Percentiles rank a stretch among this genome's conserved stretches.
These are phyloP conservation scores for Neurospora sp. DNA, from an alignment of 495 filamentous ascomycete species.

Conservation along the genomic window DNA sequence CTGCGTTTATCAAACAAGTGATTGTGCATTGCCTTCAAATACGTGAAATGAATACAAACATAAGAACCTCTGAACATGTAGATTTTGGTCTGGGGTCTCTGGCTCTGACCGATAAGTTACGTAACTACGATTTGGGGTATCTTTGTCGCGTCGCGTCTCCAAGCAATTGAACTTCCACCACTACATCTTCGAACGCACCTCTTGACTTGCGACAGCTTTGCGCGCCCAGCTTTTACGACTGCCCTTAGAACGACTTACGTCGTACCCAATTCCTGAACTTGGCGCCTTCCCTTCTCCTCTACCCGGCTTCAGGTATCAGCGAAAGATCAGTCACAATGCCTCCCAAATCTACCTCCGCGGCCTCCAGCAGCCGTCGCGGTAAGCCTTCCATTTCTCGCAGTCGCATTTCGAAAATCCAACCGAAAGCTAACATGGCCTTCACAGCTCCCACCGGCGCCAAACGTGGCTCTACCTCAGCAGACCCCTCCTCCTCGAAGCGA, in stretches of 20 bases:
- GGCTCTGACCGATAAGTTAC: background rate
- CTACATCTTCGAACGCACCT: background rate
- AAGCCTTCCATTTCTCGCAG: background rate
- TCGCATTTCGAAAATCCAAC: background rate
- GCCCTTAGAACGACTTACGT: background rate
- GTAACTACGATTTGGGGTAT: background rate
- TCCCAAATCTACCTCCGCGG: background rate
- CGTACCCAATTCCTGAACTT: background rate
- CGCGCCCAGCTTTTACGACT: background rate
- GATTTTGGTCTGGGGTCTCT: background rate
- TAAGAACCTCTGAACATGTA: background rate
- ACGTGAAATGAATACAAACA: background rate
- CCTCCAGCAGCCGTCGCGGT: background rate
- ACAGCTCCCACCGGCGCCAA: background rate
- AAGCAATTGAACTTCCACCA: background rate
- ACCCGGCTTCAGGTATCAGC: background rate
- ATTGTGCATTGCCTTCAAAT: background rate
- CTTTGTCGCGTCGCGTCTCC: slow-evolving; percentile 1
- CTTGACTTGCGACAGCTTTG: background rate
- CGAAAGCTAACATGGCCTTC: background rate
- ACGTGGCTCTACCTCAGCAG: background rate
- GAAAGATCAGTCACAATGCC: background rate
- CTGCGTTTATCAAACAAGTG: background rate
- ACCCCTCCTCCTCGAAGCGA: background rate
- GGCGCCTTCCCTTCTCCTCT: background rate